These are phyloP conservation scores for Leccinum incarnatum DNA, from an alignment of 768 basidiomycete species.

Conservation along the genomic window DNA sequence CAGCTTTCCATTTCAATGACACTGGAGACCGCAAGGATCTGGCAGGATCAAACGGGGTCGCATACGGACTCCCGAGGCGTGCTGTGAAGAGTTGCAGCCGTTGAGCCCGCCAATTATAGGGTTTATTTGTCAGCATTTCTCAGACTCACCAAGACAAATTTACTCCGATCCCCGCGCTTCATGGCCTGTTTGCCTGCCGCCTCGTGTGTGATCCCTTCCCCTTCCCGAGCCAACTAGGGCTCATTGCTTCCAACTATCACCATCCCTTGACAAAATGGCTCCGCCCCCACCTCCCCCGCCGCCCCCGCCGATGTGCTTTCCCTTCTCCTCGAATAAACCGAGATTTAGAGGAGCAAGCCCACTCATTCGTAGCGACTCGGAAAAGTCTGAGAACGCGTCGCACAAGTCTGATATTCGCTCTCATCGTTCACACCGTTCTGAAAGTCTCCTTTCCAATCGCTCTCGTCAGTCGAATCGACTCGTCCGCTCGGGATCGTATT, in stretches of 20 bases:
- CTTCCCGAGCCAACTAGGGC: conserved; percentile 16
- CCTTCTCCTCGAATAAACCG: conserved; percentile 39
- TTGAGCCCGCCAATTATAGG: conserved; percentile 14
- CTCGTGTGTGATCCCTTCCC: conserved; percentile 28
- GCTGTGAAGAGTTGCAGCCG: conserved; percentile 5
- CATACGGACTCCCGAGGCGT: conserved; percentile 13
- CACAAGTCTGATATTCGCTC: conserved; percentile 27
- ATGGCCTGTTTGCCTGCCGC: conserved; percentile 27
- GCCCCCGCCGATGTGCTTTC: conserved; percentile 58
- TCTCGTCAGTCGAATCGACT: conserved; percentile 28
- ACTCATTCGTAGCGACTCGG: conserved; percentile 34
- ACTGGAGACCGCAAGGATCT: conserved; percentile 12
- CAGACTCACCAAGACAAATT: conserved; percentile 24
- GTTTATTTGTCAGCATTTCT: conserved; percentile 25
- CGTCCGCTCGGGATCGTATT: conserved; percentile 42
- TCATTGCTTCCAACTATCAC: conserved; percentile 18
- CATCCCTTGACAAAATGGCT: conserved; percentile 39
- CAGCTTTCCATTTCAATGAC: conserved; percentile 15
- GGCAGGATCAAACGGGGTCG: conserved; percentile 22
- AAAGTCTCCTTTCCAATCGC: conserved; percentile 17
- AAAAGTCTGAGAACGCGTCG: conserved; percentile 48
- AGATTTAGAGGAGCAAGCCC: conserved; percentile 30
- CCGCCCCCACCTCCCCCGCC: conserved; percentile 48
- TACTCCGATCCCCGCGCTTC: conserved; percentile 16
- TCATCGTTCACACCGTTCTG: conserved; percentile 29